A percentile compares a stretch with the other conserved stretches of the same genome.
Evolutionary conservation across 169 alveolate species (phyloP).

Genomic region (Theileria luwenshuni): DNA sequence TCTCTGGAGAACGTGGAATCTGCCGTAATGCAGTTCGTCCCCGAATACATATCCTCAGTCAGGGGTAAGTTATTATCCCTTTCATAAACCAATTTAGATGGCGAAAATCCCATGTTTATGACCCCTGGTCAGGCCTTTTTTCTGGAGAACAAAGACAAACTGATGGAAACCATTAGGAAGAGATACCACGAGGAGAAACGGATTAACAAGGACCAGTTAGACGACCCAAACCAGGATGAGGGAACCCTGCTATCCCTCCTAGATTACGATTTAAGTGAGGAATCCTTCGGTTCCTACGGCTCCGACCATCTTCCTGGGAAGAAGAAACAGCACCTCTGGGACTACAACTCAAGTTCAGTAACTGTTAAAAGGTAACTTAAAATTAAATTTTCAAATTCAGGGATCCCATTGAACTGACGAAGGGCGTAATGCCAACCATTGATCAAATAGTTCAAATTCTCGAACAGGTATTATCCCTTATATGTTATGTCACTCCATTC

Average conservation of each 20-base stretch:
- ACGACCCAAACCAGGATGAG: neutral
- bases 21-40: conserved; percentile 60
- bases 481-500: neutral
- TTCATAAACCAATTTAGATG: conserved; percentile 7
- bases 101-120: conserved; percentile 18
- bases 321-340: conserved; percentile 76
- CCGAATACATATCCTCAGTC: conserved; percentile 38
- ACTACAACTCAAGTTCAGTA: conserved; percentile 62
- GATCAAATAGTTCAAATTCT: conserved; percentile 76
- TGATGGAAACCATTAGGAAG: conserved; percentile 56
- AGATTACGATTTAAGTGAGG: conserved; percentile 55
- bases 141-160: conserved; percentile 73
- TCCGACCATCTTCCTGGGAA: conserved; percentile 69
- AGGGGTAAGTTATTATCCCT: too few relatives aligned
- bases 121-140: conserved; percentile 78
- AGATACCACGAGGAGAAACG: conserved; percentile 63
- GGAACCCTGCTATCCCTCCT: conserved; percentile 31
- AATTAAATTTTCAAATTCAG: neutral
- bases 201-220: neutral
- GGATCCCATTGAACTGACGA: conserved; percentile 62
- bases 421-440: conserved; percentile 81
- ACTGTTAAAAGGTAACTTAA: conserved; percentile 1
- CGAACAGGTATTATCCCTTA: conserved; percentile 71
- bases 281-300: conserved; percentile 64
- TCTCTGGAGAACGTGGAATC: conserved; percentile 51